Conservation (phyloP, 495 filamentous ascomycete genomes). For the Aspergillus ellipticus region DNA sequence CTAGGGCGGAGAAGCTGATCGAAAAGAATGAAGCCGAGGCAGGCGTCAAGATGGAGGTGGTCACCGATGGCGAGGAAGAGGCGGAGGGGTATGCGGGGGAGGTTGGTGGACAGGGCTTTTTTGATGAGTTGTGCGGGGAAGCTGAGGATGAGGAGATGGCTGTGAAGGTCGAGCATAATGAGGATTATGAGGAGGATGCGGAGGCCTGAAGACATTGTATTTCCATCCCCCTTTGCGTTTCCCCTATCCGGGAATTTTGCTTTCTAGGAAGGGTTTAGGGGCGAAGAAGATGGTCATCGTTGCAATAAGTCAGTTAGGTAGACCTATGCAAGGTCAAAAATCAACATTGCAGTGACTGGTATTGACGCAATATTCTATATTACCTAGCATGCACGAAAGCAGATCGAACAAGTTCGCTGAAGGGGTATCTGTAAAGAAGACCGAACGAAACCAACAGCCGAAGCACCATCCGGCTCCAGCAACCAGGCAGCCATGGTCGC, state of each 20-base stretch:
- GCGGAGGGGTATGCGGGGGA: background rate
- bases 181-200: background rate
- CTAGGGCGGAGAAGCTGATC: background rate
- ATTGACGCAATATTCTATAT: background rate
- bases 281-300: background rate
- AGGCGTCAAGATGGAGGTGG: background rate
- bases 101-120: background rate
- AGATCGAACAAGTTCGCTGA: constrained; percentile 13
- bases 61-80: background rate
- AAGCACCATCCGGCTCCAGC: background rate
- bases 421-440: constrained; percentile 22
- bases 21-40: background rate
- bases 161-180: background rate
- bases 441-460: constrained; percentile 8
- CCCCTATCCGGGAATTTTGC: no score
- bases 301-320: no score
- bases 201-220: background rate
- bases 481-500: constrained; percentile 8
- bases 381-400: background rate
- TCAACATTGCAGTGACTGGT: background rate
- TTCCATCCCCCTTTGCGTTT: no score
- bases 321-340: no score
- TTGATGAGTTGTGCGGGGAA: no score
- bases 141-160: background rate
- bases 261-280: background rate